Base-by-base conservation (phyloP, 805 yeast genomes). In the Aciculoconidium aculeatum region DNA sequence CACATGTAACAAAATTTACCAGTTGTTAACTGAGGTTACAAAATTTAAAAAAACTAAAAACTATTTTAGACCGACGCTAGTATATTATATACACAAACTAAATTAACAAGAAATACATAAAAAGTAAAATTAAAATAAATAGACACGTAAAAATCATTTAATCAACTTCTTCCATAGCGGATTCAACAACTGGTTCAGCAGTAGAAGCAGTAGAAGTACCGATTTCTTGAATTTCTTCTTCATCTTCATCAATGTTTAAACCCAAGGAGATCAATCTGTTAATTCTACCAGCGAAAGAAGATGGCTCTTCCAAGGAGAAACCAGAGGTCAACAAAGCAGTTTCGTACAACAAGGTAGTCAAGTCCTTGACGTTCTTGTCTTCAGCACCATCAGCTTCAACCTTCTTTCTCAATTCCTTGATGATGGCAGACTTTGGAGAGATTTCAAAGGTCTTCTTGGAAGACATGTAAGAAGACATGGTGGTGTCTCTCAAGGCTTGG, bases 401-500 rank as follows among this genome's bases (percentile, higher is more conserved):
- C 80, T 90, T 92, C 64, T 81, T 74, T 75, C 80, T 88, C 69
- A 92, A 81, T 70, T 92, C 98, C 72, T 72, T 80, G 66, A 92
- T 90, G 62, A 92, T 92, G 44, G 95, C 67, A 44, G 96, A 88
- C 65, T 76, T 81, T 70, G 99, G 96, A 54, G 97, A 90, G 49
- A 92, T 87, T 77, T 92, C 99, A 55, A 92, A 86, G 58, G 92
- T 92, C 81, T 92, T 92, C 87, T 92, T 92, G 34, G 98, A 92
- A 27, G 97, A 82, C 99, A 92, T 92, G 92, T 92, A 92, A 41
- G 96, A 78, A 23, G 97, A 87, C 98, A 92, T 92, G 51, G 95
- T 76, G 51, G 95, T 84, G 67, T 92, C 98, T 75, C 97, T 87
- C 56, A 92, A 74, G 52, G 99, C 98, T 76, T 92, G 99, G 41